Evolutionary conservation across 768 basidiomycete genomes (phyloP).

Genomic region (Boletus tylopilopsis): DNA sequence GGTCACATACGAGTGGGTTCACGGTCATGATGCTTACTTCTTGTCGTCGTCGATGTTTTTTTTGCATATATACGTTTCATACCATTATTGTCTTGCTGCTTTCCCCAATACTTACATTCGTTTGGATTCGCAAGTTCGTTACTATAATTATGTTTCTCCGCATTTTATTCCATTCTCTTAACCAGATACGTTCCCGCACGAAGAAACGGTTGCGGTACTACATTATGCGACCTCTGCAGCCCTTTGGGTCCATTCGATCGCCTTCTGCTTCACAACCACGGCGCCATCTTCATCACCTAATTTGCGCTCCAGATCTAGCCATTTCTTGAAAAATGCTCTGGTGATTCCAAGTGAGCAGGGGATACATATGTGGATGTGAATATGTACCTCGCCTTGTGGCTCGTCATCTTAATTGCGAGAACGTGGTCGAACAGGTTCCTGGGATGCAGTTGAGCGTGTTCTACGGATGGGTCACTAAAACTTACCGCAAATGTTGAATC

Average conservation of each 20-base stretch:
- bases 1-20: conserved; percentile 60
- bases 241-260: conserved; percentile 85
- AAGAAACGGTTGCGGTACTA: conserved; percentile 14
- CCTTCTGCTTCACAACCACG: conserved; percentile 78
- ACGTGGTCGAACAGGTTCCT: conserved; percentile 89
- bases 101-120: conserved; percentile 44
- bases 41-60: conserved; percentile 12
- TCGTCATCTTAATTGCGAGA: conserved; percentile 82
- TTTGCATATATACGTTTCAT: conserved; percentile 35
- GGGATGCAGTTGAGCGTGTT: conserved; percentile 1
- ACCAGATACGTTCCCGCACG: conserved; percentile 36
- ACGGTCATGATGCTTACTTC: conserved; percentile 37
- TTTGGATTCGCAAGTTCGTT: conserved; percentile 49
- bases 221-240: conserved; percentile 33
- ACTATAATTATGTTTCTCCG: conserved; percentile 33
- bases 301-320: conserved; percentile 83
- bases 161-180: conserved; percentile 31
- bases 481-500: conserved; percentile 74
- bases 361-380: background rate
- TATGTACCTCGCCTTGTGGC: conserved; percentile 92
- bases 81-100: conserved; percentile 36
- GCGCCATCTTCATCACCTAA: conserved; percentile 87
- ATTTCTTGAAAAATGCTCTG: conserved; percentile 96
- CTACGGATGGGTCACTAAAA: background rate
- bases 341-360: conserved; percentile 13